Percentiles rank a stretch among this genome's conserved stretches.
Evolutionary conservation across 331 rosid genomes (phyloP).

Genomic region (Quercus lobata): DNA sequence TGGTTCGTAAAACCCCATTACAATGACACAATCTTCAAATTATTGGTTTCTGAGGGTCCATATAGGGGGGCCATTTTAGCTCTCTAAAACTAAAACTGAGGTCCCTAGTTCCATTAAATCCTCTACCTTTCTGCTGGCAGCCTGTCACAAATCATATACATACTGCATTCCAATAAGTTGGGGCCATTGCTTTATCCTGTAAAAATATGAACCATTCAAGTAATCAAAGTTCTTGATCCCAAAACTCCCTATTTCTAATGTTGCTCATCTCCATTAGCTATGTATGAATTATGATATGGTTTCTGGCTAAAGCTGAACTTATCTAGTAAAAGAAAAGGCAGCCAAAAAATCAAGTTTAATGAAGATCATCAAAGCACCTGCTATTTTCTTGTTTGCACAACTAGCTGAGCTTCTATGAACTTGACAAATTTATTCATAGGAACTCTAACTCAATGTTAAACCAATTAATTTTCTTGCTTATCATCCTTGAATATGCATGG

Average conservation of each 20-base stretch:
- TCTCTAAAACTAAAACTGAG: neutral
- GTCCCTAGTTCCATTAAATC: neutral
- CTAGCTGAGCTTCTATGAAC: neutral
- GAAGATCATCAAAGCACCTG: no score
- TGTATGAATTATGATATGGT: no score
- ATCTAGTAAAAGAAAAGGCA: no score
- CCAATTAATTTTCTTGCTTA: neutral
- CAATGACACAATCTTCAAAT: neutral
- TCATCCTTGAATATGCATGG: no score
- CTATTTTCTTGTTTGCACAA: no score
- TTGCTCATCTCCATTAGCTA: neutral
- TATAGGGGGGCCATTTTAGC: neutral
- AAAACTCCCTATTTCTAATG: neutral
- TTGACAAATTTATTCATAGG: neutral
- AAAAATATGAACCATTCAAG: no score
- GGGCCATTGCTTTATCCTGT: no score
- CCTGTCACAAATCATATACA: neutral
- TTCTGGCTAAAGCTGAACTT: no score
- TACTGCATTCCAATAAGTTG: neutral
- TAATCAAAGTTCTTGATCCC: neutral
- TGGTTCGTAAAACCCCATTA: neutral
- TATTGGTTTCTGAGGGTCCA: conserved; percentile 8
- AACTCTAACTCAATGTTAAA: neutral
- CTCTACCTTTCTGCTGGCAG: neutral
- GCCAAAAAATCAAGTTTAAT: no score